Percentiles rank a stretch among this genome's conserved stretches.
Evolutionary conservation across 176 grass and related monocot genomes (phyloP).

Genomic region (Stipa capillata): DNA sequence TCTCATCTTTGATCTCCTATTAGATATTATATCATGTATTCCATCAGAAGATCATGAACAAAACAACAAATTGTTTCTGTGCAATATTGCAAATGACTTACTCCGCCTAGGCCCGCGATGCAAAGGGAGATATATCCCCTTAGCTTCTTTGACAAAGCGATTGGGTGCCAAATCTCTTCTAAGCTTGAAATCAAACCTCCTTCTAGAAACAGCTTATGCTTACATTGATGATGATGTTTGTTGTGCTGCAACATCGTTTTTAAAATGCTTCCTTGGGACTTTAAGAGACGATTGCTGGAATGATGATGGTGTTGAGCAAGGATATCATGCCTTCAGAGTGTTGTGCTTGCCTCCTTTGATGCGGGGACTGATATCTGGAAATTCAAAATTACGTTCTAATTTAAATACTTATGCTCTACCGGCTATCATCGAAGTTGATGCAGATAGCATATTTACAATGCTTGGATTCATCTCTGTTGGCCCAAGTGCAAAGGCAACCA

Average conservation of each 20-base stretch:
- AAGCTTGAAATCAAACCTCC: constrained; percentile 60
- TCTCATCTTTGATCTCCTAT: constrained; percentile 94
- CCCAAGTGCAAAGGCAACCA: constrained; percentile 33
- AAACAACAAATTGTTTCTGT: constrained; percentile 40
- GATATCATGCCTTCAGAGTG: constrained; percentile 65
- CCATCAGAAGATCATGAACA: constrained; percentile 34
- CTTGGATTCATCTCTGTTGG: constrained; percentile 88
- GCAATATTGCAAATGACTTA: constrained; percentile 66
- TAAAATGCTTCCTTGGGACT: constrained; percentile 83
- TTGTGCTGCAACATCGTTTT: constrained; percentile 79
- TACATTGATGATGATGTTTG: constrained; percentile 93
- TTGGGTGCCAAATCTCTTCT: constrained; percentile 83
- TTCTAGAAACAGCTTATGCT: constrained; percentile 79
- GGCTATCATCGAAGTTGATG: constrained; percentile 56
- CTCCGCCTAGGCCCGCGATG: constrained; percentile 64
- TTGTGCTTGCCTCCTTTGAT: constrained; percentile 78
- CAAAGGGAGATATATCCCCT: constrained; percentile 89
- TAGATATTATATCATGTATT: constrained; percentile 76
- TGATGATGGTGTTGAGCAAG: constrained; percentile 71
- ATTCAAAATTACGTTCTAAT: constrained; percentile 90
- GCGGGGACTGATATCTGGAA: constrained; percentile 64
- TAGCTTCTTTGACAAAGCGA: constrained; percentile 85
- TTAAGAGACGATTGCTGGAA: constrained; percentile 91
- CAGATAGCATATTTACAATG: constrained; percentile 94
- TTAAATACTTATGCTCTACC: constrained; percentile 90